Conservation (phyloP, 129 eudicot species). For the Flaveria linearis region DNA sequence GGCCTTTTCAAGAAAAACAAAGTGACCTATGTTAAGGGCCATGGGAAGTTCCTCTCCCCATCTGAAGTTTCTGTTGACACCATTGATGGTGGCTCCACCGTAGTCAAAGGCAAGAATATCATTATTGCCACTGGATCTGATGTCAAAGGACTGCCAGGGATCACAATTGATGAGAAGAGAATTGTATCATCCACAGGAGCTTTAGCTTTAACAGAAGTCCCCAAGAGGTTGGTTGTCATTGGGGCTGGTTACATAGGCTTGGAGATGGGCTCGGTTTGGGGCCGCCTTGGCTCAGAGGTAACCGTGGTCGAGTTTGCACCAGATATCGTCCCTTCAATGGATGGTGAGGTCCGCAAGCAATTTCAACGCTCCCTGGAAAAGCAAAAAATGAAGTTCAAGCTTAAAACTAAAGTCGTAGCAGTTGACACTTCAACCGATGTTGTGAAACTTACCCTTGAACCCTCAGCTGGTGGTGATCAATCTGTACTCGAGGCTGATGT, state of each 20-base stretch:
- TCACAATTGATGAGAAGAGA: slow-evolving; percentile 15
- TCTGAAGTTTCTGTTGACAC: slow-evolving; percentile 17
- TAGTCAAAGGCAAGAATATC: slow-evolving; percentile 16
- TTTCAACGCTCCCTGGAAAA: slow-evolving; percentile 16
- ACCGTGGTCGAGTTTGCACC: slow-evolving; percentile 16
- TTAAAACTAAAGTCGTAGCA: slow-evolving; percentile 9
- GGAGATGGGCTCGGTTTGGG: slow-evolving; percentile 19
- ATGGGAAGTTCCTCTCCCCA: slow-evolving; percentile 9
- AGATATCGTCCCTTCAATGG: slow-evolving; percentile 16
- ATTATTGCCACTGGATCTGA: slow-evolving; percentile 15
- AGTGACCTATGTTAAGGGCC: slow-evolving; percentile 18
- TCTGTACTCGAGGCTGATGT: slow-evolving; percentile 14
- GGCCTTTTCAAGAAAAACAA: slow-evolving; percentile 22
- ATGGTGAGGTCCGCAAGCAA: slow-evolving; percentile 11
- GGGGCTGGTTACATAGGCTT: slow-evolving; percentile 21
- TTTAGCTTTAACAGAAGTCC: slow-evolving; percentile 10
- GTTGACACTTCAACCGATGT: slow-evolving; percentile 13
- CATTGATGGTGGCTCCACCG: slow-evolving; percentile 9
- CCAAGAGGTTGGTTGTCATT: slow-evolving; percentile 8
- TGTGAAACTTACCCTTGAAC: slow-evolving; percentile 16
- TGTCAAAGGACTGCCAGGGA: slow-evolving; percentile 15
- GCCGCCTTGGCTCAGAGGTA: slow-evolving; percentile 13
- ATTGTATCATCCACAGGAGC: slow-evolving; percentile 20
- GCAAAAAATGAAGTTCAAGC: slow-evolving; percentile 16
- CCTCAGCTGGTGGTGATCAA: slow-evolving; percentile 13